phyloP scores from a whole-genome alignment of 2,329 filamentous ascomycete species.

The Alternaria gansuensis region DNA sequence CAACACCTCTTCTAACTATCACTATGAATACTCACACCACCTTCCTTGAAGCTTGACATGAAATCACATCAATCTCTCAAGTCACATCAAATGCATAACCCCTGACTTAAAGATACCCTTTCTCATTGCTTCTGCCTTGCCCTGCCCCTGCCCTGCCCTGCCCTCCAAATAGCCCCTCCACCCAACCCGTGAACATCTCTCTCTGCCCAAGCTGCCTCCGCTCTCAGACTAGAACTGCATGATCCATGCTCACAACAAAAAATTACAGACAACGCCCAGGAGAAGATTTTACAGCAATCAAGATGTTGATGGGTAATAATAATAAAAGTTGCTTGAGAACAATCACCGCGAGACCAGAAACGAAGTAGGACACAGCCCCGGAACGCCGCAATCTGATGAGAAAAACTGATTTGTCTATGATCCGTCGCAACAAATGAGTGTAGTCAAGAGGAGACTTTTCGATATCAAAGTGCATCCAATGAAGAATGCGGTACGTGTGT shows the following conservation, averaged over 20 bases:
- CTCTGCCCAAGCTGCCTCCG: conserved; percentile 14
- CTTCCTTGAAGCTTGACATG: neutral
- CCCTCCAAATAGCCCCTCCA: neutral
- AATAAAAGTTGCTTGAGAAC: neutral
- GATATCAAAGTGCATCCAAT: conserved; percentile 31
- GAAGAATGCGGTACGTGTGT: conserved; percentile 4
- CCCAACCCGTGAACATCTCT: neutral
- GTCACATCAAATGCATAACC: neutral
- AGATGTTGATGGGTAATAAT: conserved; percentile 12
- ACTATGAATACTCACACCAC: neutral
- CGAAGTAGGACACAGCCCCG: conserved; percentile 18
- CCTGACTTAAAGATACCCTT: conserved; percentile 25
- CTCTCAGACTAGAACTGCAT: conserved; percentile 12
- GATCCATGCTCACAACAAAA: conserved; percentile 16
- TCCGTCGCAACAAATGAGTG: conserved; percentile 41
- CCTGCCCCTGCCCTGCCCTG: neutral
- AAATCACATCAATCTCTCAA: neutral
- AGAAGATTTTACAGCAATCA: conserved; percentile 22
- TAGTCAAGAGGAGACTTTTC: conserved; percentile 34
- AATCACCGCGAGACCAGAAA: conserved; percentile 13
- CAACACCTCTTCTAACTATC: neutral
- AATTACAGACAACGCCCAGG: conserved; percentile 24
- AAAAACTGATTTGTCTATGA: conserved; percentile 30
- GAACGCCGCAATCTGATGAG: conserved; percentile 35
- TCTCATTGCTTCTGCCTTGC: conserved; percentile 17